phyloP scores from a whole-genome alignment of 2,329 filamentous ascomycete genomes.

The Xylogone sp. region DNA sequence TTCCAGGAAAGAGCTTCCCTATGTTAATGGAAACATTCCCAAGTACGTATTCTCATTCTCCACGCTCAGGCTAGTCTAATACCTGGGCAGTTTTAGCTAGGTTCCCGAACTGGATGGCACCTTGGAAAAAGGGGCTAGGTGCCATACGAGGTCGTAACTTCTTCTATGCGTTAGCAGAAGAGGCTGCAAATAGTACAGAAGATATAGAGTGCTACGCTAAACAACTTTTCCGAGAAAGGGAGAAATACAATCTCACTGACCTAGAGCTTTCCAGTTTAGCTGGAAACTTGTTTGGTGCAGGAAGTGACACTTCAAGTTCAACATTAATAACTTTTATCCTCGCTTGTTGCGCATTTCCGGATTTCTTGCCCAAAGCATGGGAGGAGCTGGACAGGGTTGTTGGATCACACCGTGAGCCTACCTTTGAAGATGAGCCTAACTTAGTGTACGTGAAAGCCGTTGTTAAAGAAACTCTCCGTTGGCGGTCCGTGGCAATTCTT shows the following conservation, averaged over 20 bases:
- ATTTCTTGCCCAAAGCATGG: constrained; percentile 41
- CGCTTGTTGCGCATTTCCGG: constrained; percentile 1
- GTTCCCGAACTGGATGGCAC: constrained; percentile 18
- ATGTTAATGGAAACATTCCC: background rate
- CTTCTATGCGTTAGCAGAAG: constrained; percentile 36
- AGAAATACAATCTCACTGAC: constrained; percentile 27
- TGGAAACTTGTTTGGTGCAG: constrained; percentile 36
- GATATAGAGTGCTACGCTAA: constrained; percentile 35
- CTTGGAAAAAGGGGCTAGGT: constrained; percentile 1
- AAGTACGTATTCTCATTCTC: constrained; percentile 21
- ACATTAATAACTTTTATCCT: constrained; percentile 8
- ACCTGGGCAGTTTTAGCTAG: constrained; percentile 27
- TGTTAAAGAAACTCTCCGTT: constrained; percentile 42
- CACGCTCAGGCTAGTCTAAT: constrained; percentile 33
- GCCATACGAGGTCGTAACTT: constrained; percentile 21
- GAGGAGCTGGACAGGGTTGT: constrained; percentile 43
- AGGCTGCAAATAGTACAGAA: constrained; percentile 20
- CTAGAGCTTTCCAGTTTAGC: constrained; percentile 29
- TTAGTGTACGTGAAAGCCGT: constrained; percentile 40
- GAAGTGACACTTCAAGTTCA: constrained; percentile 28
- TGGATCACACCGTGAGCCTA: constrained; percentile 40
- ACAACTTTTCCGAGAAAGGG: constrained; percentile 32
- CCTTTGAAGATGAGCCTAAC: constrained; percentile 36
- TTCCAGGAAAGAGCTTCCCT: background rate
- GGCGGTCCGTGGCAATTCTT: constrained; percentile 37